phyloP scores from a whole-genome alignment of 306 rosid genomes.

The Rosa lucieae region DNA sequence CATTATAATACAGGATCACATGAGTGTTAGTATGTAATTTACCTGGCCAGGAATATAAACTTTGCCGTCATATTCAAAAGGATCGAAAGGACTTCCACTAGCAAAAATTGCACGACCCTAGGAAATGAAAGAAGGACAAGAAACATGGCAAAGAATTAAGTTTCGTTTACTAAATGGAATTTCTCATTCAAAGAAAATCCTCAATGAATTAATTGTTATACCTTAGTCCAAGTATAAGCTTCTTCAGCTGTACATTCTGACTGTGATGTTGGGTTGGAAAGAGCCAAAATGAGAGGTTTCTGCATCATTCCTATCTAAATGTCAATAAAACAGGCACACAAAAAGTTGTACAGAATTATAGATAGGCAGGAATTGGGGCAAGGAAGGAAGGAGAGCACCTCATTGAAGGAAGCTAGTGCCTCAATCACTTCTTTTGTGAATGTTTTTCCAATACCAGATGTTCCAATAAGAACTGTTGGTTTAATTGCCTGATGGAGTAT shows the following conservation, averaged over 20 bases:
- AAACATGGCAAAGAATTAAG: slow-evolving; percentile 10
- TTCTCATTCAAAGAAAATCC: background rate
- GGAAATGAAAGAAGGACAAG: slow-evolving; percentile 6
- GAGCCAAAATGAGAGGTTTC: slow-evolving; percentile 91
- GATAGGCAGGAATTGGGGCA: slow-evolving; percentile 3
- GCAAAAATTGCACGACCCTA: slow-evolving; percentile 92
- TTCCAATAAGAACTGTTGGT: slow-evolving; percentile 86
- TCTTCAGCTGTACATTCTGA: slow-evolving; percentile 97
- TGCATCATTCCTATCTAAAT: slow-evolving; percentile 36
- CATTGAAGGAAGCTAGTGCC: slow-evolving; percentile 61
- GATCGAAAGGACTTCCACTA: slow-evolving; percentile 95
- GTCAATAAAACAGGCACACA: background rate
- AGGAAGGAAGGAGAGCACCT: slow-evolving; percentile 39
- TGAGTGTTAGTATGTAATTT: slow-evolving; percentile 20
- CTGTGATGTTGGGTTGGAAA: slow-evolving; percentile 89
- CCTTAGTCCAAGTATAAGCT: slow-evolving; percentile 85
- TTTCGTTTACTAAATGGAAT: background rate
- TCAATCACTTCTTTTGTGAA: slow-evolving; percentile 87
- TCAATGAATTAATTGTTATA: slow-evolving; percentile 25
- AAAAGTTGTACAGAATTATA: background rate
- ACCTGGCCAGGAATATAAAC: slow-evolving; percentile 77
- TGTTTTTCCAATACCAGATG: slow-evolving; percentile 80
- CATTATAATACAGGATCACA: slow-evolving; percentile 9
- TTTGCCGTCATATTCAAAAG: slow-evolving; percentile 70
- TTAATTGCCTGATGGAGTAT: slow-evolving; percentile 53